Evolutionary conservation across 345 rosid genomes (phyloP), one percentile per base, ranked within the genome.

Genomic region (Populus tremula): DNA sequence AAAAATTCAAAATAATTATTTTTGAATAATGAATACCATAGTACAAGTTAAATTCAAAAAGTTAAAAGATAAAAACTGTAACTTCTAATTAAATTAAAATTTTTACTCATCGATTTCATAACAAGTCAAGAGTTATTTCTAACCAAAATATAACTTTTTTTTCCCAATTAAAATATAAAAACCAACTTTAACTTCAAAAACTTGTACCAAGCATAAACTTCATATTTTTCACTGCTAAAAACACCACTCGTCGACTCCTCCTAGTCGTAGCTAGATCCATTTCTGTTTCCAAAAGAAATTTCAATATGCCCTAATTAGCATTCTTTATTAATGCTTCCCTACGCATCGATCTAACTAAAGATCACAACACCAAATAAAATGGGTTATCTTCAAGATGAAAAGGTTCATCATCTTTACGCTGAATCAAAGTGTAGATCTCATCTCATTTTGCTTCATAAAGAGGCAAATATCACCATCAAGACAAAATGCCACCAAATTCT

Each of bases 361-460:
- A 45, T 45, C 50, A 45, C 50, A 6, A 7, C 74, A 70, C 18
- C 45, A 70, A 41, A 70, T 29, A 6, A 61, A 77, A 50, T 0
- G 54, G 56, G 6, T 47, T 70, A 17, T 63, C 64, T 77, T 62
- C 43, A 77, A 45, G 75, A 74, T 70, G 31, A 36, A 36, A 31
- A n/a, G 38, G 77, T 74, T 64, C 70, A 82, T 71, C 38, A 41
- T 62, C 63, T 72, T 85, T 50, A 78, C 54, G 81, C 56, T 80
- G 71, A 73, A 72, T 31, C 77, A 74, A 59, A 33, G 63, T 3
- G 63, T 1, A 56, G 63, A 56, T 56, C 63, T 23, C 10, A 1
- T 10, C 62, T 8, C 63, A 20, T 21, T 33, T 76, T 79, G 78
- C 88, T 85, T 83, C 61, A 53, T 43, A 73, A 72, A 18, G 69